Evolutionary conservation across 1,139 yeast genomes (phyloP).

Genomic region (Candida sanyaensis): DNA sequence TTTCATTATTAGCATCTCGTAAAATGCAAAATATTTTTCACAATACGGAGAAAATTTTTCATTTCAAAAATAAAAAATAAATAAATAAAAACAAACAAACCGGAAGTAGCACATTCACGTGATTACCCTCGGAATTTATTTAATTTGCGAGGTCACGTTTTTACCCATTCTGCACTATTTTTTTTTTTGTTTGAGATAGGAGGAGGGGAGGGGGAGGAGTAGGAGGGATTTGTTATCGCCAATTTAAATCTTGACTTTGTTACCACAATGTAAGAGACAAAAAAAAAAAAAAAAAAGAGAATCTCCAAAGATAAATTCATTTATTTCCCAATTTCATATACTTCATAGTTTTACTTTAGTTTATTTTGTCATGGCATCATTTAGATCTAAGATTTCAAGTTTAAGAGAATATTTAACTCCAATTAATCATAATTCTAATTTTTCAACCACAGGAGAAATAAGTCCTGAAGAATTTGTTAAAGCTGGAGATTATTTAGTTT

Average conservation of each 20-base stretch:
- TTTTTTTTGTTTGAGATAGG: not conserved
- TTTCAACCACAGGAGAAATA: conserved; percentile 82
- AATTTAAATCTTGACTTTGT: too few species aligned
- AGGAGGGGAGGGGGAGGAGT: too few species aligned
- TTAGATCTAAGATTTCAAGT: conserved; percentile 80
- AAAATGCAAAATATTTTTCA: too few species aligned
- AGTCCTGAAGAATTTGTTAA: conserved; percentile 90
- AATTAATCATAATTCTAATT: conserved; percentile 78
- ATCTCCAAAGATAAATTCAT: not conserved
- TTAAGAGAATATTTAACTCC: conserved; percentile 94
- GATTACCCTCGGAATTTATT: not conserved
- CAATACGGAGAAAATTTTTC: too few species aligned
- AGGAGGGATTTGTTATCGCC: not conserved
- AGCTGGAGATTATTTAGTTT: conserved; percentile 91
- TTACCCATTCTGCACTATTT: not conserved
- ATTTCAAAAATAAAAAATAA: not conserved
- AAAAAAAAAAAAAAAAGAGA: not conserved
- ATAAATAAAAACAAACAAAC: not conserved
- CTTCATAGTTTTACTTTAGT: not conserved
- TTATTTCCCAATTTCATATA: too few species aligned
- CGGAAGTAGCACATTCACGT: not conserved
- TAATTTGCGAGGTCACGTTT: not conserved
- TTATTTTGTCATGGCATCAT: conserved; percentile 16
- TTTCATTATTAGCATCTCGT: too few species aligned
- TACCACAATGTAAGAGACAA: not conserved